Percentiles rank a stretch among this genome's conserved stretches.
These are phyloP conservation scores for Schizochytrium sp. DNA, from an alignment of 108 stramenopile genomes.

Conservation along the genomic window DNA sequence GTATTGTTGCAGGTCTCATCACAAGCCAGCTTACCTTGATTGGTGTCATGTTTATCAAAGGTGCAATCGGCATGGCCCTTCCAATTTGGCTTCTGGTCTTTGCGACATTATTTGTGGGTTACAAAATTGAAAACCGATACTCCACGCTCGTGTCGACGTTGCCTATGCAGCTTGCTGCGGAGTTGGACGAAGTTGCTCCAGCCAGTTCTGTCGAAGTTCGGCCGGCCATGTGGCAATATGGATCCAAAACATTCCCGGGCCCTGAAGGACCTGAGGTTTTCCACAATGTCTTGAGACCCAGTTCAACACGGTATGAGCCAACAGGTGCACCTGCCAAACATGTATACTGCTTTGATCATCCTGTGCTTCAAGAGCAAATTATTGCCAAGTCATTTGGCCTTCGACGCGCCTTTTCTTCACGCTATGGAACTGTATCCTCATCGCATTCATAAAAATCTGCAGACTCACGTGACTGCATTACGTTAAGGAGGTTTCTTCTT, in stretches of 20 bases:
- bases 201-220: background rate
- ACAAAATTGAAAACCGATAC: conserved; percentile 46
- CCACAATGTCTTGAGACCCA: background rate
- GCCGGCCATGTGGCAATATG: conserved; percentile 41
- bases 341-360: conserved; percentile 30
- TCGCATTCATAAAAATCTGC: background rate
- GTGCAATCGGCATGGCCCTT: background rate
- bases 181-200: conserved; percentile 19
- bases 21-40: conserved; percentile 51
- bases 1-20: conserved; percentile 23
- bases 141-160: conserved; percentile 6
- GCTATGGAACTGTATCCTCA: background rate
- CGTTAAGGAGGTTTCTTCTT: too few species aligned
- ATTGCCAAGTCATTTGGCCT: background rate
- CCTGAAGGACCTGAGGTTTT: conserved; percentile 14
- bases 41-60: conserved; percentile 39
- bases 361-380: conserved; percentile 8
- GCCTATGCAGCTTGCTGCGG: conserved; percentile 23
- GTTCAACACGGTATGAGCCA: background rate
- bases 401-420: background rate
- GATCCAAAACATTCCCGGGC: conserved; percentile 26
- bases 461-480: too few species aligned
- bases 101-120: conserved; percentile 2
- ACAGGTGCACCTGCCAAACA: background rate
- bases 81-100: conserved; percentile 40